Evolutionary conservation across 768 basidiomycete genomes (phyloP), one percentile per base, ranked within the genome.

Genomic region (Amylocystis lapponica): DNA sequence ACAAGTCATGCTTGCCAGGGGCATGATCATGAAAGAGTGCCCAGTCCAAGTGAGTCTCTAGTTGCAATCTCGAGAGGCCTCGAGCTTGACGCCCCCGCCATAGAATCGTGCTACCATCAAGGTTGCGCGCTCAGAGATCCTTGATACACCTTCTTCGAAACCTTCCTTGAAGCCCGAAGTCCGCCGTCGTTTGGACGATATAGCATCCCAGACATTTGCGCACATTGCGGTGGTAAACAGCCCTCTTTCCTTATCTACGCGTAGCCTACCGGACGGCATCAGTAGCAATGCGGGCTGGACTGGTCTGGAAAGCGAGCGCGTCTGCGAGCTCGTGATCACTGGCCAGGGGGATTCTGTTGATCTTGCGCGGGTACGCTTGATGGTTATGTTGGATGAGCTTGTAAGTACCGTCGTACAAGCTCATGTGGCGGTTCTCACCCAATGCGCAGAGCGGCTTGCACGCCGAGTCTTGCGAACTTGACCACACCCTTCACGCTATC

Each of bases 311-410:
- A 88, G 89, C 1, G 95, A 98, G 63, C 75, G 91, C 45, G 85
- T 90, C 36, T 97, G 95, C 56, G 92, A 96, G 59, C 74, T 97
- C 32, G 86, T 94, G 47, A 75, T 98, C 46, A 90, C 89, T 17
- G 95, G 95, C 2, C 74, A 78, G 34, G 84, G 86, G 31, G 90
- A 96, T 57, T 81, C 87, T 27, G 92, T 95, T 16, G 90, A 95
- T 55, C 73, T 94, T 21, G 95, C 95, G 23, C 80, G 92, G 52
- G 88, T 96, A 27, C 79, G 89, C 25, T 64, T 98, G 34, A 68
- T 98, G 50, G 94, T 95, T 46, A 90, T 97, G 80, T 67, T 97
- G 52, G 95, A 98, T 56, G 91, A 97, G 65, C 67, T 97, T 66
- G 93, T 94, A 47, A 54, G 91, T 77, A 16, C 21, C 11, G 19